Percentiles rank a stretch among this genome's conserved stretches.
phyloP scores from a whole-genome alignment of 805 yeast genomes.

The Pichia rugopelliculosa region DNA sequence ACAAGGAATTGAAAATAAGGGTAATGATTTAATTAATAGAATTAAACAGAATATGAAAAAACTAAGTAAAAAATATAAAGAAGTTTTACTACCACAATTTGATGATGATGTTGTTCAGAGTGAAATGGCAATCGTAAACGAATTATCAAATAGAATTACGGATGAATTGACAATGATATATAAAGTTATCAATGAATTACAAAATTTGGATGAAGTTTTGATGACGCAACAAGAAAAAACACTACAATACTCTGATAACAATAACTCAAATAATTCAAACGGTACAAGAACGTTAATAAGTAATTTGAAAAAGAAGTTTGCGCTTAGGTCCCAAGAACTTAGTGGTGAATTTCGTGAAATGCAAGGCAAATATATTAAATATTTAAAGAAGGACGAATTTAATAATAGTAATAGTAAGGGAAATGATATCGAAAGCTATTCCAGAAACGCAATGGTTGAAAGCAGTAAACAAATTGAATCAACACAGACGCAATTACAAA shows the following conservation, averaged over 20 bases:
- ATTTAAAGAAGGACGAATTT: slow-evolving; percentile 66
- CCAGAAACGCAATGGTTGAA: slow-evolving; percentile 42
- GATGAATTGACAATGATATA: slow-evolving; percentile 74
- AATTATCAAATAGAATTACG: slow-evolving; percentile 66
- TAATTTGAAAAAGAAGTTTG: slow-evolving; percentile 79
- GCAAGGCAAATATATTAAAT: slow-evolving; percentile 84
- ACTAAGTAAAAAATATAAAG: slow-evolving; percentile 66
- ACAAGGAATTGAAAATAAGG: slow-evolving; percentile 11
- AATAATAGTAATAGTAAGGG: slow-evolving; percentile 13
- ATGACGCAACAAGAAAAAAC: not conserved
- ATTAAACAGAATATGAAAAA: slow-evolving; percentile 50
- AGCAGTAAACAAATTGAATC: slow-evolving; percentile 36
- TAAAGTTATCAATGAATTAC: slow-evolving; percentile 59
- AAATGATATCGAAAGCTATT: slow-evolving; percentile 39
- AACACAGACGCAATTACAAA: slow-evolving; percentile 27
- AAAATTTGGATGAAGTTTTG: slow-evolving; percentile 25
- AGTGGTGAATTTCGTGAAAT: slow-evolving; percentile 76
- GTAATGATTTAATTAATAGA: slow-evolving; percentile 18
- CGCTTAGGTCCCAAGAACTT: slow-evolving; percentile 71
- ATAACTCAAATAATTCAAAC: not conserved
- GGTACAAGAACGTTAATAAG: slow-evolving; percentile 45
- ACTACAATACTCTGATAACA: not conserved
- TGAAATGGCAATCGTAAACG: slow-evolving; percentile 51
- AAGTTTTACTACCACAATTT: slow-evolving; percentile 80
- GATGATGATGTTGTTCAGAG: slow-evolving; percentile 74